A percentile compares a stretch with the other conserved stretches of the same genome.
Conservation (phyloP, 1,139 yeast species). For the Taphrina flavorubra region DNA sequence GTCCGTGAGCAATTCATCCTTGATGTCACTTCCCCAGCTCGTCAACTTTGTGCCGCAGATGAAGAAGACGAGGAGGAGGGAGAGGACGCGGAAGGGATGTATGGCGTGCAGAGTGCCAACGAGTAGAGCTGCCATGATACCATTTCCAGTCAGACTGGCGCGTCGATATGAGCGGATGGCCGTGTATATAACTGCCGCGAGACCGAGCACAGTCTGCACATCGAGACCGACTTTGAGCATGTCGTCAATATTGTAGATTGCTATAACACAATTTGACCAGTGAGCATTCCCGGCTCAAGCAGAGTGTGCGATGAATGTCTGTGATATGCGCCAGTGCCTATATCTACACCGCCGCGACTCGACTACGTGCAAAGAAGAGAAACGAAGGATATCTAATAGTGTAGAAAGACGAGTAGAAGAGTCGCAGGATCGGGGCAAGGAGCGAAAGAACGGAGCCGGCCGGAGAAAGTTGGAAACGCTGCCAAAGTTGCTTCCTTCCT, state of each 20-base stretch:
- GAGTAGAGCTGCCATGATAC: constrained; percentile 53
- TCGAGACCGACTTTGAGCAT: constrained; percentile 1
- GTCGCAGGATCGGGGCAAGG: not conserved
- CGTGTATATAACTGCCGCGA: constrained; percentile 31
- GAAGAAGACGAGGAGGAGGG: constrained; percentile 54
- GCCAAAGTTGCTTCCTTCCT: not conserved
- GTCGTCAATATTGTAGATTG: not conserved
- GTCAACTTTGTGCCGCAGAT: constrained; percentile 56
- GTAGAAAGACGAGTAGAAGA: no score
- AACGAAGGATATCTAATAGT: no score
- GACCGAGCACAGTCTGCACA: constrained; percentile 27
- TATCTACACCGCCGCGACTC: no score
- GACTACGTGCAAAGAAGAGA: no score
- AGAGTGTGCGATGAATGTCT: no score
- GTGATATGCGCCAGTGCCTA: no score
- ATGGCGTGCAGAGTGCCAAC: constrained; percentile 56
- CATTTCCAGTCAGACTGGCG: constrained; percentile 54
- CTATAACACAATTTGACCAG: not conserved
- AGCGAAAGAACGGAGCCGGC: not conserved
- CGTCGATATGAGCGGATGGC: constrained; percentile 45
- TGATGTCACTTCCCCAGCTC: constrained; percentile 47
- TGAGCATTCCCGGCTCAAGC: no score
- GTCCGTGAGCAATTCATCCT: constrained; percentile 44
- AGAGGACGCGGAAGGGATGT: constrained; percentile 52
- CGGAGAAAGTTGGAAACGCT: not conserved